Base-by-base conservation (phyloP, 2,329 filamentous ascomycete genomes). In the Nigrospora sphaerica region DNA sequence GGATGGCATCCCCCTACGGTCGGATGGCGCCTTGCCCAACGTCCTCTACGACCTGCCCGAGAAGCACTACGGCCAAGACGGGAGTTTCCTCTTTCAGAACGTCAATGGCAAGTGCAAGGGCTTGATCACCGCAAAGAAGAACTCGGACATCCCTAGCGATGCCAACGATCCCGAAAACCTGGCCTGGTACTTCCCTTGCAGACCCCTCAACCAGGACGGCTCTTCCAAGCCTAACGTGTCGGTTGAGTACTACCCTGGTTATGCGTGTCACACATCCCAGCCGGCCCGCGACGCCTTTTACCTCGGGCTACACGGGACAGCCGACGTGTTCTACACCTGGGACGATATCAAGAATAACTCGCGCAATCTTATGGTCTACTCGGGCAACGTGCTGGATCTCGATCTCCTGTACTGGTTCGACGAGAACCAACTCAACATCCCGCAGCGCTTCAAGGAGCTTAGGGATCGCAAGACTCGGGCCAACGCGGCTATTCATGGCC, bases 101-200 rank as follows among this genome's bases (percentile, higher is more conserved):
- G 93, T 98, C 65, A 98, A 98, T 57, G 95, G 93, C 41, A 87
- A 86, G 52, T 98, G 93, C 77, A 98, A 97, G 70, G 86, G 78
- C 11, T 68, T 97, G 47, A 95, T 98, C 62, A 95, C 81, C 1
- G 67, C 75, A 9, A 80, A 85, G 1, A 62, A 76, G 1, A 73
- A 73, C 46, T 95, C 91, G 1, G 85, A 89, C 56, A 82, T 98
- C 10, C 89, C 91, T 1, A 86, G 85, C 6, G 84, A 95, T 61
- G 68, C 65, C 23, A 69, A 83, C 44, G 81, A 79, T 7, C 42
- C 39, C 14, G 51, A 83, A 12, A 71, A 95, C 47, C 70, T 98
- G 51, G 93, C 85, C 2, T 98, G 93, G 92, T 98, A 98, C 64
- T 97, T 97, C 62, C 93, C 93, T 3, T 98, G 93, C 73, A 84